A percentile compares a stretch with the other conserved stretches of the same genome.
Conservation (phyloP, 1,284 basidiomycete species). For the Irpex lacteus region DNA sequence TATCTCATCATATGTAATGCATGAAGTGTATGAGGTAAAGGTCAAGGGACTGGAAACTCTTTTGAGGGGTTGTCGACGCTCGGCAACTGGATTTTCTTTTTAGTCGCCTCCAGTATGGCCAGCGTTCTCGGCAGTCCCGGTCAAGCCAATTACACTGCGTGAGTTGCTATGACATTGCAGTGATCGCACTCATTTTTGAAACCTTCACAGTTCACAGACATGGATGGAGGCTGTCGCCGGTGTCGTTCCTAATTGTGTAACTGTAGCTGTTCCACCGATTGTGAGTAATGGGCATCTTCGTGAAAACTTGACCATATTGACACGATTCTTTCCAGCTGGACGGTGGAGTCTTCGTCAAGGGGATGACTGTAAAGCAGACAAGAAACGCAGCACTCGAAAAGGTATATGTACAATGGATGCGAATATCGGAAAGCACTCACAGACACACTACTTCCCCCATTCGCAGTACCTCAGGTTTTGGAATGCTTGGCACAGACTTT, state of each 20-base stretch:
- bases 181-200: constrained; percentile 5
- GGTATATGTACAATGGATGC: background rate
- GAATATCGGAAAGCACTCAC: background rate
- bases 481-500: constrained; percentile 7
- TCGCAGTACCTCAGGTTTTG: constrained; percentile 10
- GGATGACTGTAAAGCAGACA: constrained; percentile 2
- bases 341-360: constrained; percentile 13
- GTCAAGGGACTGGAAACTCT: constrained; percentile 13
- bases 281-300: constrained; percentile 3
- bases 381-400: constrained; percentile 15
- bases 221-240: background rate
- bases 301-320: background rate
- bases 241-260: background rate
- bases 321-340: constrained; percentile 7
- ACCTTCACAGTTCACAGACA: constrained; percentile 4
- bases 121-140: constrained; percentile 12
- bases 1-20: background rate
- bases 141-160: background rate
- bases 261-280: constrained; percentile 11
- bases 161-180: background rate
- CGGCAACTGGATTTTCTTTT: constrained; percentile 14
- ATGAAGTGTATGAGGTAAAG: constrained; percentile 16
- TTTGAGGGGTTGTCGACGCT: constrained; percentile 11
- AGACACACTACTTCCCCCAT: background rate
- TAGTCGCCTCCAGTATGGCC: constrained; percentile 11